Evolutionary conservation across 768 basidiomycete genomes (phyloP).

Genomic region (Leccinum subgranulosum): DNA sequence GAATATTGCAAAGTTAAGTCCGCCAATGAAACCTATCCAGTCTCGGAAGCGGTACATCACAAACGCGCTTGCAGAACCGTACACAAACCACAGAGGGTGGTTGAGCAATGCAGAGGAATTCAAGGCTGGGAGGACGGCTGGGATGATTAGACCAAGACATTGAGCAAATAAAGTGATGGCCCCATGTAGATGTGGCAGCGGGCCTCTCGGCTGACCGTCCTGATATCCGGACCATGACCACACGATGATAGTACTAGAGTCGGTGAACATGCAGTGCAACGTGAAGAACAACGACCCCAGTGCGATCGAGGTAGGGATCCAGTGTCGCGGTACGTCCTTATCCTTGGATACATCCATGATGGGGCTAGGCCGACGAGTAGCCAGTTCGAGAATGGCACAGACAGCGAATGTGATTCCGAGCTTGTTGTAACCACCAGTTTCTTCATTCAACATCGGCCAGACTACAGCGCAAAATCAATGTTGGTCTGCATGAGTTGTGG

Average conservation of each 20-base stretch:
- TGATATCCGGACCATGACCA: slow-evolving; percentile 93
- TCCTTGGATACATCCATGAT: neutral
- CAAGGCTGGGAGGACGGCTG: slow-evolving; percentile 29
- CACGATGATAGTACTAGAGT: slow-evolving; percentile 74
- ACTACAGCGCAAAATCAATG: slow-evolving; percentile 38
- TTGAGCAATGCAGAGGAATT: slow-evolving; percentile 29
- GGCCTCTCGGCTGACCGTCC: slow-evolving; percentile 57
- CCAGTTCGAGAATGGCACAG: slow-evolving; percentile 56
- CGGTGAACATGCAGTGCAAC: slow-evolving; percentile 68
- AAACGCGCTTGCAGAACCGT: slow-evolving; percentile 51
- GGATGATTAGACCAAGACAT: slow-evolving; percentile 50
- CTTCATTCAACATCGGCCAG: slow-evolving; percentile 72
- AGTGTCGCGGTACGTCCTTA: slow-evolving; percentile 21
- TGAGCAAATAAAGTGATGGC: slow-evolving; percentile 64
- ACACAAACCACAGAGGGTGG: slow-evolving; percentile 51
- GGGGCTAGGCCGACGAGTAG: slow-evolving; percentile 37
- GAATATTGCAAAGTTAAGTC: slow-evolving; percentile 61
- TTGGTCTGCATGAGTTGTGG: neutral
- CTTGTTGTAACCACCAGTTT: slow-evolving; percentile 69
- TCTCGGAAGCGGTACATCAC: slow-evolving; percentile 57
- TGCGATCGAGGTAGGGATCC: slow-evolving; percentile 47
- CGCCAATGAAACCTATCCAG: slow-evolving; percentile 70
- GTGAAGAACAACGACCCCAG: slow-evolving; percentile 70
- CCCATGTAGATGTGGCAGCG: slow-evolving; percentile 70
- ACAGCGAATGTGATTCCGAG: slow-evolving; percentile 57